Evolutionary conservation across 225 moss, liverwort and hornwort species (phyloP).

Genomic region (Lunularia cruciata): DNA sequence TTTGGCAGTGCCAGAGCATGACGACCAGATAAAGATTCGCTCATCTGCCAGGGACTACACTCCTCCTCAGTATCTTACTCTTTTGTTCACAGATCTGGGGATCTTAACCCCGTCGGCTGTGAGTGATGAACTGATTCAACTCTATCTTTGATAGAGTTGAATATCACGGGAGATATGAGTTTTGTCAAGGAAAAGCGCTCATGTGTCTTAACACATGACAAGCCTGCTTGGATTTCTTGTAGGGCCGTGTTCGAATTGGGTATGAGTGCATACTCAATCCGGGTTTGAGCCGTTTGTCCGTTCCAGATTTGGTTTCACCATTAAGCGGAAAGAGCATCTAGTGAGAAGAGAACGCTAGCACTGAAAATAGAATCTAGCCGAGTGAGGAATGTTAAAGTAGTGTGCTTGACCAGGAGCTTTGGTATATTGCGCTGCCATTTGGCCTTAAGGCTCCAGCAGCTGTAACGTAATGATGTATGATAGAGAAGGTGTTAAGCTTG

Average conservation of each 20-base stretch:
- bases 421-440: neutral
- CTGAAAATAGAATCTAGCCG: neutral
- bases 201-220: neutral
- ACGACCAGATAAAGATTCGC: slow-evolving; percentile 46
- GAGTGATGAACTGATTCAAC: slow-evolving; percentile 73
- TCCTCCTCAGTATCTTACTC: slow-evolving; percentile 61
- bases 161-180: neutral
- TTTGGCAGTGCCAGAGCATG: slow-evolving; percentile 51
- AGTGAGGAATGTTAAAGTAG: neutral
- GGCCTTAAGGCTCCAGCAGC: neutral
- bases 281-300: neutral
- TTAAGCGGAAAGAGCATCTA: neutral
- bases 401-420: neutral
- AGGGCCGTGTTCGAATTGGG: neutral
- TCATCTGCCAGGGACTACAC: slow-evolving; percentile 66
- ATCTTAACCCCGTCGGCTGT: slow-evolving; percentile 74
- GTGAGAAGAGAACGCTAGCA: neutral
- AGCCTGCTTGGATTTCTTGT: neutral
- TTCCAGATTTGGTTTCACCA: too few species aligned
- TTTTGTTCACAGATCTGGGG: slow-evolving; percentile 74
- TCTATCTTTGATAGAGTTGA: slow-evolving; percentile 48
- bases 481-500: neutral
- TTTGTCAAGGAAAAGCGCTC: neutral
- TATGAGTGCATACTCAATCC: neutral
- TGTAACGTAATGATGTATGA: neutral